Base-by-base conservation (phyloP, 1,139 yeast genomes). In the Hanseniaspora sp. region DNA sequence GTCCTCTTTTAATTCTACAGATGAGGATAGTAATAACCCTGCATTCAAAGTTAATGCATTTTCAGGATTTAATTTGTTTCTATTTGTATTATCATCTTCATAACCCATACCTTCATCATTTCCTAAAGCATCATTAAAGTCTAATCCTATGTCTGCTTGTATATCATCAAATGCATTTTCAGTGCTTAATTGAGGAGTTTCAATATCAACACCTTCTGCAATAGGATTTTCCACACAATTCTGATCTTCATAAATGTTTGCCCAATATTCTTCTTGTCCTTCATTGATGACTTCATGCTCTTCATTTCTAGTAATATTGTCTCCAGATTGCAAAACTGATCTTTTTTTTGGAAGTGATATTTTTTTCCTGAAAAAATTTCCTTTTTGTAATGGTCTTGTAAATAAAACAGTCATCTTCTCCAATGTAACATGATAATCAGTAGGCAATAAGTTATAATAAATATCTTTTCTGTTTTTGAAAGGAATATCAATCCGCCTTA, bases 251-350 rank as follows among this genome's bases (percentile, higher is more conserved):
- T 82, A 81, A 60, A 79, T 78, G 29, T 77, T 75, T 0, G 95
- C 94, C 83, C 90, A 86, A 64, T 75, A 85, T 51, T 78, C 75
- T 59, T 83, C 86, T 63, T 86, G 92, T 0, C 84, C 80, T 3
- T 49, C 48, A 30, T 18, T 23, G n/a, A n/a, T 4, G 7, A 12
- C 12, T 13, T 13, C 46, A 15, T 39, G 18, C 2, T n/a, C 5
- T 35, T 60, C 61, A 34, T 59, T 59, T 7, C 54, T 61, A 1
- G 59, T 65, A 9, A 59, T 58, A 5, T 58, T 58, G 12, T 58
- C 59, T 15, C 29, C 53, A 23, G 17, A 15, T 30, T 38, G 12
- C 29, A 33, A 33, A 3, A 9, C 3, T 55, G 46, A 58, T 57
- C 15, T 59, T 58, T 28, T 58, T 4, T 23, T 23, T 23, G 23